Evolutionary conservation across 768 basidiomycete genomes (phyloP).

Genomic region (Leccinum variicolor): DNA sequence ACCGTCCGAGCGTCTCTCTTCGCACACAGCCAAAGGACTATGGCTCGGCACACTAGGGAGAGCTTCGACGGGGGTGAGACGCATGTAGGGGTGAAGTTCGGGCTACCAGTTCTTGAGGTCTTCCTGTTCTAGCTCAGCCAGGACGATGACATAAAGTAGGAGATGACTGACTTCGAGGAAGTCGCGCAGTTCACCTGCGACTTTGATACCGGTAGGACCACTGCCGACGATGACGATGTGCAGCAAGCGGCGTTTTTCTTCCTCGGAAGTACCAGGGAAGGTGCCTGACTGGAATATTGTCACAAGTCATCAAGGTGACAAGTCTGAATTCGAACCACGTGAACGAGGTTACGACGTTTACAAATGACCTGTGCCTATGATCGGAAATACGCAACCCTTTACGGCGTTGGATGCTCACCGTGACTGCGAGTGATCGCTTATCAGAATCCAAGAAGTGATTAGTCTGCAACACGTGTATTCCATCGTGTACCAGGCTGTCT

Average conservation of each 20-base stretch:
- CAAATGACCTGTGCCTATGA: too few relatives aligned
- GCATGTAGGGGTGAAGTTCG: slow-evolving; percentile 85
- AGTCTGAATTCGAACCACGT: too few relatives aligned
- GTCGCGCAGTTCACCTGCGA: slow-evolving; percentile 71
- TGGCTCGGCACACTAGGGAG: slow-evolving; percentile 70
- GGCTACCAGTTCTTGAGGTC: slow-evolving; percentile 67
- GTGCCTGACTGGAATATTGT: too few relatives aligned
- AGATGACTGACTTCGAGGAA: slow-evolving; percentile 60
- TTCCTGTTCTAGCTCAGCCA: slow-evolving; percentile 41
- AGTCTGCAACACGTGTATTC: neutral
- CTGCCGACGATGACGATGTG: neutral
- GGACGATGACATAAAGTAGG: neutral
- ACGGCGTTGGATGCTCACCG: too few relatives aligned
- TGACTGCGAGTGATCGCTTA: neutral
- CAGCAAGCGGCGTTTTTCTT: neutral
- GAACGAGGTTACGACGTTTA: too few relatives aligned
- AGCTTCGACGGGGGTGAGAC: slow-evolving; percentile 94
- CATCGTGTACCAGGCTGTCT: slow-evolving; percentile 26
- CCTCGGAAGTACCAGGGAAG: neutral
- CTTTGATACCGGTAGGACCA: too few relatives aligned
- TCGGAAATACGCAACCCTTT: too few relatives aligned
- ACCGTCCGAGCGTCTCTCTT: too few relatives aligned
- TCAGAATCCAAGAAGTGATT: neutral
- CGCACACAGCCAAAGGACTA: too few relatives aligned
- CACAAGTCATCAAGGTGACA: too few relatives aligned